A percentile compares a stretch with the other conserved stretches of the same genome.
Conservation (phyloP, 257 asterid genomes). For the Nicotiana attenuata region DNA sequence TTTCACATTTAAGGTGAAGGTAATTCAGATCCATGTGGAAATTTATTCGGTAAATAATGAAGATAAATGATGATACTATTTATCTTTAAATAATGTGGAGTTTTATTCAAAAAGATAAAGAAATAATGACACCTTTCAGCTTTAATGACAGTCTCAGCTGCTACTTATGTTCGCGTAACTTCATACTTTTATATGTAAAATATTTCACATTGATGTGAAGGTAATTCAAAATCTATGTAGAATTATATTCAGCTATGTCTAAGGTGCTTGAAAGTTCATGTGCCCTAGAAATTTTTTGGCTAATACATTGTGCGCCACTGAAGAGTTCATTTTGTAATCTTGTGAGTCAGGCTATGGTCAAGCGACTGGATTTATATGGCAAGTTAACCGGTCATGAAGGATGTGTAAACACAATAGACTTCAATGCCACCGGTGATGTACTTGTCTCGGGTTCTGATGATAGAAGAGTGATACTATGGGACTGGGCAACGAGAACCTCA, state of each 20-base stretch:
- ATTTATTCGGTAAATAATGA: neutral
- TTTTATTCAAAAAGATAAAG: neutral
- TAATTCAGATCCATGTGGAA: neutral
- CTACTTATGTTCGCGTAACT: neutral
- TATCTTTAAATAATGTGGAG: neutral
- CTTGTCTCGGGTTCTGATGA: constrained; percentile 86
- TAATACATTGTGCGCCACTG: neutral
- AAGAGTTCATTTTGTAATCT: constrained; percentile 7
- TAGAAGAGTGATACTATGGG: constrained; percentile 62
- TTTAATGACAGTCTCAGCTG: neutral
- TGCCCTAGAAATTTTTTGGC: neutral
- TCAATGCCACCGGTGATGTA: constrained; percentile 62
- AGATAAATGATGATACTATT: neutral
- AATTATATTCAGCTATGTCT: neutral
- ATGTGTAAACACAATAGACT: constrained; percentile 68
- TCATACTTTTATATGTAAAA: neutral
- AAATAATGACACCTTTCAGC: neutral
- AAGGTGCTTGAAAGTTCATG: neutral
- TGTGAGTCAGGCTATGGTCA: constrained; percentile 43
- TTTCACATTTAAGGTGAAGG: neutral
- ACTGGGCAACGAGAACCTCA: constrained; percentile 51
- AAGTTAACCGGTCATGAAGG: constrained; percentile 64
- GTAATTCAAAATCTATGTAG: neutral
- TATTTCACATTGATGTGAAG: neutral
- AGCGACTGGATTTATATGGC: constrained; percentile 50